These are phyloP conservation scores for Taphrina betulina DNA, from an alignment of 1,139 yeast genomes.

Conservation along the genomic window DNA sequence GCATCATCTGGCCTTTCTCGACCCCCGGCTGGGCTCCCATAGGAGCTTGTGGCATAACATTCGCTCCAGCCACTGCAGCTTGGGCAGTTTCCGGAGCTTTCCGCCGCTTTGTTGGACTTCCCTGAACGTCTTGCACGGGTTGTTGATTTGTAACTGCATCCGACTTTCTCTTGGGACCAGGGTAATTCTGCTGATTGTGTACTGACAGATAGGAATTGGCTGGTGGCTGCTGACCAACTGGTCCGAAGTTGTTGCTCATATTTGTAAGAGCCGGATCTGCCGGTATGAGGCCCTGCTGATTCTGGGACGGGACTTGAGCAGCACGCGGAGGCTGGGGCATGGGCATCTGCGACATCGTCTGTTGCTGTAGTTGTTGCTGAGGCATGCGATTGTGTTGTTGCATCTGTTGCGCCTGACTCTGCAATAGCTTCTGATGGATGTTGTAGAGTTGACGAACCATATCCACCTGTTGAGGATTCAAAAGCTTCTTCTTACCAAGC, in stretches of 20 bases:
- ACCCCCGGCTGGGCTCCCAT: not conserved
- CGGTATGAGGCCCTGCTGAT: no score
- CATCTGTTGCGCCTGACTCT: constrained; percentile 3
- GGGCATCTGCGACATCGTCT: not conserved
- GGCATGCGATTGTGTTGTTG: not conserved
- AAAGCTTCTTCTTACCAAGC: constrained; percentile 14
- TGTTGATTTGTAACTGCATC: not conserved
- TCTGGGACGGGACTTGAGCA: not conserved
- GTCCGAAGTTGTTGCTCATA: not conserved
- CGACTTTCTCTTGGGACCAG: not conserved
- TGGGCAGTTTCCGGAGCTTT: not conserved
- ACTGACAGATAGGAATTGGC: not conserved
- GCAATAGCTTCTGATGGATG: constrained; percentile 17
- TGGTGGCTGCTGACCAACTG: not conserved
- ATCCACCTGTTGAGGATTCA: constrained; percentile 19
- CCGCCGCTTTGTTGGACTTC: constrained; percentile 20
- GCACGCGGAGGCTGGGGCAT: not conserved
- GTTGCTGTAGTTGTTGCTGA: constrained; percentile 3
- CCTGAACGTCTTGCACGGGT: constrained; percentile 2
- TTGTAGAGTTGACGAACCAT: constrained; percentile 19
- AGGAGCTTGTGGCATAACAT: not conserved
- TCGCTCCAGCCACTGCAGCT: not conserved
- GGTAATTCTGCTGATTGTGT: not conserved
- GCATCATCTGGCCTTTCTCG: constrained; percentile 24
- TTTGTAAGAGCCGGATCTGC: no score